These are phyloP conservation scores for Exophiala phaeomuriformis DNA, from an alignment of 2,329 filamentous ascomycete genomes.

Conservation along the genomic window DNA sequence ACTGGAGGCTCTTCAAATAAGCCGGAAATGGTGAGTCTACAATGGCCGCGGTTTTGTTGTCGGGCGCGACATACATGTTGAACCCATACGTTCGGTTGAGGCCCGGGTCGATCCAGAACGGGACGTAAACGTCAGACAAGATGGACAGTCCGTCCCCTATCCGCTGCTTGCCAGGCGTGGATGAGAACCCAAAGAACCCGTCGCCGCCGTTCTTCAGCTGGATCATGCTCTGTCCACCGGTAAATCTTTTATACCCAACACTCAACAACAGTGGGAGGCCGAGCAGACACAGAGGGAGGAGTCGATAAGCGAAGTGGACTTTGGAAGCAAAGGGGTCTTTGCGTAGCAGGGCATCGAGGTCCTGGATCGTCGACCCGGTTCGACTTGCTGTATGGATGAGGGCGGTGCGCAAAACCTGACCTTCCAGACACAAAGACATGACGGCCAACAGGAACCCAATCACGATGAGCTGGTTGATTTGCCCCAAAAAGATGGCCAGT, in stretches of 20 bases:
- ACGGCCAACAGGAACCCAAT: conserved; percentile 16
- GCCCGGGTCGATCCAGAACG: conserved; percentile 16
- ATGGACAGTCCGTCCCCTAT: conserved; percentile 20
- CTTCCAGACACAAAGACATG: conserved; percentile 16
- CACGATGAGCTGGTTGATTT: conserved; percentile 17
- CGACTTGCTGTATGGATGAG: conserved; percentile 6
- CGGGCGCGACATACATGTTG: conserved; percentile 14
- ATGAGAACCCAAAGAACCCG: conserved; percentile 12
- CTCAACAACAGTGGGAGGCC: conserved; percentile 8
- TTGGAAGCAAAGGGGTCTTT: conserved; percentile 10
- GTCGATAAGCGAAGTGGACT: conserved; percentile 2
- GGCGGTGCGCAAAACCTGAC: conserved; percentile 7
- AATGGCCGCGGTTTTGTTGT: conserved; percentile 16
- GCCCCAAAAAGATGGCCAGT: conserved; percentile 10
- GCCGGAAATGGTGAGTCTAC: conserved; percentile 16
- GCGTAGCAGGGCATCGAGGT: conserved; percentile 15
- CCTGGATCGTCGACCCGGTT: conserved; percentile 10
- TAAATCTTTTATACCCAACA: conserved; percentile 11
- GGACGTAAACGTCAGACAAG: conserved; percentile 13
- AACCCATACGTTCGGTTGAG: conserved; percentile 17
- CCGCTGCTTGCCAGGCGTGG: conserved; percentile 17
- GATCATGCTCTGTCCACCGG: background rate
- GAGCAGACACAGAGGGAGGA: conserved; percentile 1
- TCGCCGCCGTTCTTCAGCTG: conserved; percentile 2
- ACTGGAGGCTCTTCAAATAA: conserved; percentile 9